Evolutionary conservation across 208 protist species (phyloP).

Genomic region (Tritrichomonas musculus): DNA sequence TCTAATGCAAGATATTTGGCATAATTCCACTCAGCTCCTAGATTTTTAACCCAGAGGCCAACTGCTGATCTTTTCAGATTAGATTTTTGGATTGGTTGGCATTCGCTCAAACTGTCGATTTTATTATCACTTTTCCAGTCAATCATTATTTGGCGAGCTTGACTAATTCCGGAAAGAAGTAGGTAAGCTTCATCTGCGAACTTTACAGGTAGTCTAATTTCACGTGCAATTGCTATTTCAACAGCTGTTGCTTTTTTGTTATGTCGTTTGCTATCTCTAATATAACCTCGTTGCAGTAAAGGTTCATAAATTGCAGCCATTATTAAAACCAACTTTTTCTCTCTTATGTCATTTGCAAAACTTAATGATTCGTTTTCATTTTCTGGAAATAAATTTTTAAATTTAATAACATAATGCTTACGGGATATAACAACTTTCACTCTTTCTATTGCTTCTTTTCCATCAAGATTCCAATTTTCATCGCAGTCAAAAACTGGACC

Average conservation of each 20-base stretch:
- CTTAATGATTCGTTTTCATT: no score
- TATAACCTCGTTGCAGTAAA: no score
- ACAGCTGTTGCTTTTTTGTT: not conserved
- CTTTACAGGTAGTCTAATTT: not conserved
- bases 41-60: not conserved
- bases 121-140: no score
- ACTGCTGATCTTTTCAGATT: not conserved
- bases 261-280: not conserved
- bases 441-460: not conserved
- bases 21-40: not conserved
- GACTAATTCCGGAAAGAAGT: not conserved
- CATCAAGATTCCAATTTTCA: not conserved
- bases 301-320: no score
- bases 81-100: no score
- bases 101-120: no score
- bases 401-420: no score
- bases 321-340: no score
- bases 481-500: not conserved
- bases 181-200: not conserved
- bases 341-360: no score
- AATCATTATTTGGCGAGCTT: not conserved
- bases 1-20: not conserved
- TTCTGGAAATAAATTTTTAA: no score
- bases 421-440: no score
- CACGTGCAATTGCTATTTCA: not conserved